A percentile compares a stretch with the other conserved stretches of the same genome.
Conservation (phyloP, 225 moss, liverwort and hornwort species). For the Straminergon stramineum region DNA sequence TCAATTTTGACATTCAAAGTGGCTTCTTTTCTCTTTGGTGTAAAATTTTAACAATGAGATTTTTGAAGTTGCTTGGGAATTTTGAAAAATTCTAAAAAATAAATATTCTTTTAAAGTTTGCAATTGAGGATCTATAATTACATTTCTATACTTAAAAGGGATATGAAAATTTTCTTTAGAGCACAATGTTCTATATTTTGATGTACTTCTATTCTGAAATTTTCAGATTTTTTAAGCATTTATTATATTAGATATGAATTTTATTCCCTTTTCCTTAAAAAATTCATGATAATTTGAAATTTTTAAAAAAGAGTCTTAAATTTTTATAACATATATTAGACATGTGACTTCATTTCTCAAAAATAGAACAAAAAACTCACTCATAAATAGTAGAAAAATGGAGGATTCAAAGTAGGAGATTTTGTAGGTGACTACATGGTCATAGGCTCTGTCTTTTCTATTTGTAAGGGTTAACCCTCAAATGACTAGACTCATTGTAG, state of each 20-base stretch:
- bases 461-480: not conserved
- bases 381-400: not conserved
- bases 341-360: not conserved
- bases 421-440: not conserved
- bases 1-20: not conserved
- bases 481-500: no score
- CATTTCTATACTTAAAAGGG: not conserved
- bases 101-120: not conserved
- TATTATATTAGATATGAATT: not conserved
- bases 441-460: rapidly evolving
- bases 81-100: not conserved
- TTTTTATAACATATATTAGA: not conserved
- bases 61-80: rapidly evolving
- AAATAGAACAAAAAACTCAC: not conserved
- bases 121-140: not conserved
- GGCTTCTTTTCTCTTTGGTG: not conserved
- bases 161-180: rapidly evolving
- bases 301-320: rapidly evolving
- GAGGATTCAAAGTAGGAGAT: not conserved
- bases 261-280: not conserved
- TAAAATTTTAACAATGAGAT: not conserved
- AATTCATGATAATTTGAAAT: not conserved
- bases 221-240: not conserved
- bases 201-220: not conserved
- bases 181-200: not conserved